phyloP scores from a whole-genome alignment of 1,139 yeast genomes.

The Entelexis sorbosivorans region DNA sequence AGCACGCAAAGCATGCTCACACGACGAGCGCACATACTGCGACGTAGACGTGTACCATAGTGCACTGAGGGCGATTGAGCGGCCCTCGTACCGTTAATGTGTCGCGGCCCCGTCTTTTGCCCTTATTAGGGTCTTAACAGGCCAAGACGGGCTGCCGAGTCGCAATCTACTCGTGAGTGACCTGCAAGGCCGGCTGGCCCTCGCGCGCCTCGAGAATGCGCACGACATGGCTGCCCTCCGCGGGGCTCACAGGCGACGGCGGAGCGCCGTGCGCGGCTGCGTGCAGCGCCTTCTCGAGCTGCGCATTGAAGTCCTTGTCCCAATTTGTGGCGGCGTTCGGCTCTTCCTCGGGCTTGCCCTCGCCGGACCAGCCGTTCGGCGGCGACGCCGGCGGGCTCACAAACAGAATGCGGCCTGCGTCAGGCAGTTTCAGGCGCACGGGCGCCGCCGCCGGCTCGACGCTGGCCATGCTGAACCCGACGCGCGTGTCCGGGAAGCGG shows the following conservation, averaged over 20 bases:
- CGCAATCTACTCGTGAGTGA: slow-evolving; percentile 3
- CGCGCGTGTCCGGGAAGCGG: neutral
- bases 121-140: too few relatives aligned
- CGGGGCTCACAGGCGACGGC: slow-evolving; percentile 1
- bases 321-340: slow-evolving; percentile 29
- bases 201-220: slow-evolving; percentile 12
- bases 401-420: slow-evolving; percentile 33
- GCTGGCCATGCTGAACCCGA: slow-evolving; percentile 21
- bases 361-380: slow-evolving; percentile 34
- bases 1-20: too few relatives aligned
- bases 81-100: too few relatives aligned
- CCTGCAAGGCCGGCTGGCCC: slow-evolving; percentile 13
- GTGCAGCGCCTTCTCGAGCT: slow-evolving; percentile 18
- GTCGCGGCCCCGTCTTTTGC: too few relatives aligned
- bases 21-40: too few relatives aligned
- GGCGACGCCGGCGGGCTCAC: slow-evolving; percentile 40
- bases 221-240: slow-evolving; percentile 10
- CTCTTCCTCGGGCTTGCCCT: slow-evolving; percentile 30
- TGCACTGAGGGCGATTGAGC: too few relatives aligned
- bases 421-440: slow-evolving; percentile 32
- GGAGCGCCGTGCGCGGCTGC: slow-evolving; percentile 1
- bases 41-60: too few relatives aligned
- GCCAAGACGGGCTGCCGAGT: too few relatives aligned
- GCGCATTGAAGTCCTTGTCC: slow-evolving; percentile 21
- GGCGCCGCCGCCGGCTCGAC: slow-evolving; percentile 22